Evolutionary conservation across 78 protist species (phyloP).

Genomic region (Chrysochromulina parva): DNA sequence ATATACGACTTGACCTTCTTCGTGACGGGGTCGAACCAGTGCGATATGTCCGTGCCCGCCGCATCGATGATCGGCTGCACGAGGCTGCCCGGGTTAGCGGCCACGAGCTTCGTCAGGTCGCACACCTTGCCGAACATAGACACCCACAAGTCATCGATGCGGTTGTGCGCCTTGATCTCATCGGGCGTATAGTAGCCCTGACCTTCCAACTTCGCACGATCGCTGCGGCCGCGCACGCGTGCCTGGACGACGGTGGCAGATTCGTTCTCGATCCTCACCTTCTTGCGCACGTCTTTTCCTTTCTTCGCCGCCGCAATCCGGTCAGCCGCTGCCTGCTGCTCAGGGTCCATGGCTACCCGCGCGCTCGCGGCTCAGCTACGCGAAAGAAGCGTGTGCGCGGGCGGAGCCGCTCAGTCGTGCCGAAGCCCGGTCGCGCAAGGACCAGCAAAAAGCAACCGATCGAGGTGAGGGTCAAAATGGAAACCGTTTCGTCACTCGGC

Average conservation of each 20-base stretch:
- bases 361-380: too few species aligned
- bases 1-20: neutral
- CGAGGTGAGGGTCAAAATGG: too few species aligned
- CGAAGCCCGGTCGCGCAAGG: too few species aligned
- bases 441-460: too few species aligned
- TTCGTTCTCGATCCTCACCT: neutral
- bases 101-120: slow-evolving; percentile 50
- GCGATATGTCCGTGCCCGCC: slow-evolving; percentile 73
- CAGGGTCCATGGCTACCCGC: too few species aligned
- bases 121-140: slow-evolving; percentile 54
- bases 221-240: neutral
- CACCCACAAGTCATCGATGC: slow-evolving; percentile 46
- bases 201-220: neutral
- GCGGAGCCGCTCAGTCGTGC: too few species aligned
- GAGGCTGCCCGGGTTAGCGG: neutral
- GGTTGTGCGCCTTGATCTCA: slow-evolving; percentile 55
- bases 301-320: too few species aligned
- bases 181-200: slow-evolving; percentile 41
- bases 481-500: too few species aligned
- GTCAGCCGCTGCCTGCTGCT: too few species aligned
- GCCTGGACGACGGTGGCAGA: neutral
- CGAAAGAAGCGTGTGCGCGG: too few species aligned
- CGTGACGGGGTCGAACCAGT: slow-evolving; percentile 65
- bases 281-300: neutral
- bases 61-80: slow-evolving; percentile 33